Base-by-base conservation (phyloP, 495 filamentous ascomycete genomes). In the Lophium mytilinum region DNA sequence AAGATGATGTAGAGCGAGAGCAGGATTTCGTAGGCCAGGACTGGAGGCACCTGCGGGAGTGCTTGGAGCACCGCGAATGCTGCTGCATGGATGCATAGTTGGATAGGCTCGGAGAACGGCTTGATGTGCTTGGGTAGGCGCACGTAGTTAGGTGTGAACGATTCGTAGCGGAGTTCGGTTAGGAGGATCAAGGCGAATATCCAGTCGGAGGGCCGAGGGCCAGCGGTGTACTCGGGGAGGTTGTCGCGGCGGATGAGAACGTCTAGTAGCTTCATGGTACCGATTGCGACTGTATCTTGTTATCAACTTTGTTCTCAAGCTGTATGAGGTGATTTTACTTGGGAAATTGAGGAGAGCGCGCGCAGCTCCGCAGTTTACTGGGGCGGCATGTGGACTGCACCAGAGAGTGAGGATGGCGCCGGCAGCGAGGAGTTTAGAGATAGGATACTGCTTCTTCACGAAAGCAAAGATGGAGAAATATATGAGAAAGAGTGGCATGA, bases 121-220 rank as follows among this genome's bases (percentile, higher is more conserved):
- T 45, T 43, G 17, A 46, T 37, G 46, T 17, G 61, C 9, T 36
- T 36, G 12, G 48, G 18, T 9, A 51, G 55, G 37, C 69, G 66
- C 40, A 73, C 66, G 48, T 65, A 55, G 47, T 73, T 73, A 42
- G 71, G 71, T 5, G 66, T 66, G 58, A 73, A 73, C 42, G 65
- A 68, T 34, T 73, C 71, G 51, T 69, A 72, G 56, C 71, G 64
- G 6, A 73, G 62, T 52, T 73, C 71, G 4, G 66, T 71, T 30
- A 72, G 52, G 9, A 68, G 21, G 11, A 69, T 47, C 24, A 72
- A 49, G 12, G 71, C 56, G 36, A 61, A 49, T 3, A 67, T 45
- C 57, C 61, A 66, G 19, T 62, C 57, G 19, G 64, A 37, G 15
- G 71, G 71, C 21, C 17, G n/a, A 3, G 50, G 50, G 17, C 61